A percentile compares a stretch with the other conserved stretches of the same genome.
phyloP scores from a whole-genome alignment of 2,329 filamentous ascomycete species.

The Didymella lethalis region DNA sequence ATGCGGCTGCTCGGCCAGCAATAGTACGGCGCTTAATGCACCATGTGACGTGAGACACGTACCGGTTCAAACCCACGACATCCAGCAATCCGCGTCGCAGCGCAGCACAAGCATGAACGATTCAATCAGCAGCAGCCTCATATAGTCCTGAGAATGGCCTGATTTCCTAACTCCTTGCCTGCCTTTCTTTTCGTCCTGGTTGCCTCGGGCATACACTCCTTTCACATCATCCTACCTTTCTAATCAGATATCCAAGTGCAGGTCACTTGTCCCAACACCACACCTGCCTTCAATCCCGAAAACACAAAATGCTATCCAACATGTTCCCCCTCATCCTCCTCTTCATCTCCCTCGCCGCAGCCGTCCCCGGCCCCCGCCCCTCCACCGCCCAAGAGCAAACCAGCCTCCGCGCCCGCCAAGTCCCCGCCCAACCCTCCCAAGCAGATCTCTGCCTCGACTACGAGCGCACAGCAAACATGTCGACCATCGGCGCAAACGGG shows the following conservation, averaged over 20 bases:
- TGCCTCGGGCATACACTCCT: slow-evolving; percentile 34
- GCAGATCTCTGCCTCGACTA: slow-evolving; percentile 54
- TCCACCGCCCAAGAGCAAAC: slow-evolving; percentile 23
- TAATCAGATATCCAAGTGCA: slow-evolving; percentile 31
- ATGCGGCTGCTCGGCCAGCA: slow-evolving; percentile 5
- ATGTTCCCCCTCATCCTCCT: slow-evolving; percentile 41
- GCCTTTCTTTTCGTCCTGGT: slow-evolving; percentile 28
- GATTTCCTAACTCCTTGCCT: slow-evolving; percentile 34
- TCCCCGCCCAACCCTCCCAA: slow-evolving; percentile 32
- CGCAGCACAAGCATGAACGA: slow-evolving; percentile 36
- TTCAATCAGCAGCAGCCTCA: slow-evolving; percentile 32
- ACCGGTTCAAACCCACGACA: slow-evolving; percentile 36
- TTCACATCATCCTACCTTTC: slow-evolving; percentile 10
- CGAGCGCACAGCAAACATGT: slow-evolving; percentile 57
- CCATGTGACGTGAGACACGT: slow-evolving; percentile 37
- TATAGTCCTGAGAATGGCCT: slow-evolving; percentile 45
- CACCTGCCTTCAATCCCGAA: not conserved
- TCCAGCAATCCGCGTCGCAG: slow-evolving; percentile 43
- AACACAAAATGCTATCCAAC: slow-evolving; percentile 36
- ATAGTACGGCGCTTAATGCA: slow-evolving; percentile 36
- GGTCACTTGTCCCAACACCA: slow-evolving; percentile 36
- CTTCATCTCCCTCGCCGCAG: slow-evolving; percentile 31
- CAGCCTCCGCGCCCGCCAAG: slow-evolving; percentile 38
- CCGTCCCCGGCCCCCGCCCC: slow-evolving; percentile 22
- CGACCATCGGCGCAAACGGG: slow-evolving; percentile 56